Conservation (phyloP, 768 basidiomycete species). For the Termitomyces sp. region DNA sequence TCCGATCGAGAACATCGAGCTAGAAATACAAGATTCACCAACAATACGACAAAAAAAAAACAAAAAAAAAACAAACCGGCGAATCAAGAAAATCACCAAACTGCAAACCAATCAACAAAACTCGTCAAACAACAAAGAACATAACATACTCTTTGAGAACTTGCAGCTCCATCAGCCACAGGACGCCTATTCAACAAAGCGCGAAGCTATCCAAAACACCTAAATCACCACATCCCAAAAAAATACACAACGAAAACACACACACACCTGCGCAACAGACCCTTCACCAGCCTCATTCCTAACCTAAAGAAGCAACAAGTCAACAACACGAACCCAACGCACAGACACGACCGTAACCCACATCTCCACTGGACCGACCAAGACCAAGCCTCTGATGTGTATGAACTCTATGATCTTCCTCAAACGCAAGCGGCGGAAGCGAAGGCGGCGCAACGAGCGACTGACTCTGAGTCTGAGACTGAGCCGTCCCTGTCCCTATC, state of each 20-base stretch:
- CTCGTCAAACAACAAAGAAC: background rate
- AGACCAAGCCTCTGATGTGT: background rate
- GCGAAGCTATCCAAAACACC: background rate
- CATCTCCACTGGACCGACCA: constrained; percentile 1
- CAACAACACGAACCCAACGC: background rate
- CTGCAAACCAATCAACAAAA: background rate
- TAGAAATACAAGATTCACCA: background rate
- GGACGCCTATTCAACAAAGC: constrained; percentile 4
- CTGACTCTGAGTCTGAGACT: background rate
- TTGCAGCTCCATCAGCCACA: background rate
- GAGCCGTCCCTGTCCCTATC: background rate
- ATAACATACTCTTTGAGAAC: constrained; percentile 1
- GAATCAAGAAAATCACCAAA: background rate
- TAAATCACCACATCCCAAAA: no score
- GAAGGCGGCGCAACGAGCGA: constrained; percentile 13
- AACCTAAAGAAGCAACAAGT: background rate
- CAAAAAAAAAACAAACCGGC: background rate
- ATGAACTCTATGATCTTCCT: constrained; percentile 16
- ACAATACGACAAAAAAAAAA: no score
- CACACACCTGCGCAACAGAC: constrained; percentile 1
- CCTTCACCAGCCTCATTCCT: constrained; percentile 1
- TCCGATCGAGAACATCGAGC: constrained; percentile 5
- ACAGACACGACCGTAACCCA: background rate
- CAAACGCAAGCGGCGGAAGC: constrained; percentile 39
- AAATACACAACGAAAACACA: background rate